phyloP scores from a whole-genome alignment of 2,329 filamentous ascomycete genomes.

The Penicillium hesseltinei region DNA sequence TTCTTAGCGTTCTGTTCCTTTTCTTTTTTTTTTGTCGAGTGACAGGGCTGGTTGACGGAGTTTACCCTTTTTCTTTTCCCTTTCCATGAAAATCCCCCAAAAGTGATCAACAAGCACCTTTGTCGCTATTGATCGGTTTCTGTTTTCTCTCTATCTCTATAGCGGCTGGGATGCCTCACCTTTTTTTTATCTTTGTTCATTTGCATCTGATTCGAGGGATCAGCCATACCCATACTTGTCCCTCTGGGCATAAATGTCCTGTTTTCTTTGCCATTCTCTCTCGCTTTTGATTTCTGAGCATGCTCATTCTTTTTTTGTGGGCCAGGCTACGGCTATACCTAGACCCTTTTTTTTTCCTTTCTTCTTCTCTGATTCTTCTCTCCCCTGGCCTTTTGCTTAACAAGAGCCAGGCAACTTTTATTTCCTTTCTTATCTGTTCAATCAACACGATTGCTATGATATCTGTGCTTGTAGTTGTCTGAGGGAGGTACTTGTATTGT shows the following conservation, averaged over 20 bases:
- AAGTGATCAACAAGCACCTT: conserved; percentile 26
- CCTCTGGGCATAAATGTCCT: conserved; percentile 17
- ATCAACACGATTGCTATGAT: conserved; percentile 34
- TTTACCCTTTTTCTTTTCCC: conserved; percentile 17
- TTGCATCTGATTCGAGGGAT: conserved; percentile 30
- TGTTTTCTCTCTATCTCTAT: conserved; percentile 9
- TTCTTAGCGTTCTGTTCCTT: conserved; percentile 31
- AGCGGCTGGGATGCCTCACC: conserved; percentile 6
- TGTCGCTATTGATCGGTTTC: conserved; percentile 17
- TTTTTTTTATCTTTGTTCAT: conserved; percentile 17
- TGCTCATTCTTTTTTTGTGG: conserved; percentile 11
- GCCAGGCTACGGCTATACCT: conserved; percentile 27
- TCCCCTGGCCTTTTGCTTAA: neutral
- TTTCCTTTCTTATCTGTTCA: conserved; percentile 19
- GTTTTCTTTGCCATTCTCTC: conserved; percentile 16
- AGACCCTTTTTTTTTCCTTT: conserved; percentile 15
- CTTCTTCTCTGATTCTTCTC: conserved; percentile 13
- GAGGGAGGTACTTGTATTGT: neutral
- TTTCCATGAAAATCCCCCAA: conserved; percentile 22
- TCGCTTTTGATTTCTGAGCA: conserved; percentile 7
- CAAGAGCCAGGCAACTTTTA: neutral
- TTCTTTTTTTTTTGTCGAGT: conserved; percentile 20
- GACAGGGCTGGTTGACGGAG: conserved; percentile 32
- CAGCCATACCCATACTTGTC: conserved; percentile 24
- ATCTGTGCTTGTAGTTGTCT: conserved; percentile 29